phyloP scores from a whole-genome alignment of 1,284 basidiomycete genomes.

The Ustilago hordei region DNA sequence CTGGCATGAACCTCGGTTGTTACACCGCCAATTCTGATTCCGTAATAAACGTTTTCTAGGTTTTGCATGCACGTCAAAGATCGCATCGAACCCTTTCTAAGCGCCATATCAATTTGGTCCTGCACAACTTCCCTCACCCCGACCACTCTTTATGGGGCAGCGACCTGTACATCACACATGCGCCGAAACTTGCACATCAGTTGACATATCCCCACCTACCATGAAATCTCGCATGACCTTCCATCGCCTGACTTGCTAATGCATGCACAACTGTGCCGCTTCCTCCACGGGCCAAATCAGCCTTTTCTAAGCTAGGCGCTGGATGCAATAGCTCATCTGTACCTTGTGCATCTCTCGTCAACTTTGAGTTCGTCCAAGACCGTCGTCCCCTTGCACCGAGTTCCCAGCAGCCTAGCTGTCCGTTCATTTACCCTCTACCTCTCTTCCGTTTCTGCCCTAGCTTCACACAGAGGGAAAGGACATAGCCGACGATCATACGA shows the following conservation, averaged over 20 bases:
- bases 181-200: neutral
- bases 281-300: neutral
- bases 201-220: slow-evolving; percentile 2
- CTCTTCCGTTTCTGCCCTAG: neutral
- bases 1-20: neutral
- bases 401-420: neutral
- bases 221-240: slow-evolving; percentile 1
- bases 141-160: neutral
- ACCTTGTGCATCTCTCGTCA: neutral
- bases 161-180: no score
- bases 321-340: slow-evolving; percentile 37
- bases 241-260: neutral
- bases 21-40: neutral
- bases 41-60: neutral
- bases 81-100: slow-evolving; percentile 16
- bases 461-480: neutral
- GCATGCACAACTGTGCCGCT: neutral
- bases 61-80: slow-evolving; percentile 26
- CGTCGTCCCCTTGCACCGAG: neutral
- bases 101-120: slow-evolving; percentile 29
- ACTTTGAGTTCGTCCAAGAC: neutral
- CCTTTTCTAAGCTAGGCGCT: slow-evolving; percentile 11
- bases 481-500: neutral
- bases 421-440: neutral
- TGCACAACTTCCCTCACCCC: neutral